Evolutionary conservation across 495 filamentous ascomycete species (phyloP).

Genomic region (Xylaria acuta): DNA sequence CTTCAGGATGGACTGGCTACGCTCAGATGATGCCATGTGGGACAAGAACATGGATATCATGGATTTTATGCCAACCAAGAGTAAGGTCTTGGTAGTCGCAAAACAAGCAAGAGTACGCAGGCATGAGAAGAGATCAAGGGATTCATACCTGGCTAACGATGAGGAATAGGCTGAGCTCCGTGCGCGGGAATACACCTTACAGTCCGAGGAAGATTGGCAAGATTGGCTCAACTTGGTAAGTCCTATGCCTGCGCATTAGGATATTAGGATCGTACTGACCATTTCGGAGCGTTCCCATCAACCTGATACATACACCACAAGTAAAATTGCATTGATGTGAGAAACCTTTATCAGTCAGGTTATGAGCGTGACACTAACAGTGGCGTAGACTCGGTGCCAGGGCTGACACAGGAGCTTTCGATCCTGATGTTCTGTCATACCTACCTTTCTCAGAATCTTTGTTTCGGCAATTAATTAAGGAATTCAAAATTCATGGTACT

Average conservation of each 20-base stretch:
- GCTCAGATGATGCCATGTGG: not conserved
- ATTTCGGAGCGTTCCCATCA: not conserved
- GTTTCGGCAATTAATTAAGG: not conserved
- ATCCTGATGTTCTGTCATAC: not conserved
- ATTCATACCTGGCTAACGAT: not conserved
- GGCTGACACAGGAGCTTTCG: not conserved
- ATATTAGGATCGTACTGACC: not conserved
- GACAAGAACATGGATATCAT: conserved; percentile 10
- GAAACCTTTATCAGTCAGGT: not conserved
- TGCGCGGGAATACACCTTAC: not conserved
- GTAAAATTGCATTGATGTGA: not conserved
- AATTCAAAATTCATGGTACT: conserved; percentile 5
- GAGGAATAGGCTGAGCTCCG: not conserved
- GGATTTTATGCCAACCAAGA: not conserved
- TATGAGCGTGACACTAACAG: not conserved
- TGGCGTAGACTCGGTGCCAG: not conserved
- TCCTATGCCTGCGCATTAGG: not conserved
- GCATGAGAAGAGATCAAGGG: not conserved
- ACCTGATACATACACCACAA: not conserved
- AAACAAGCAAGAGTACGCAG: not conserved
- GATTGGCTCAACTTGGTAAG: not conserved
- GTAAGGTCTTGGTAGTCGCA: not conserved
- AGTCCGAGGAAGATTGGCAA: conserved; percentile 10
- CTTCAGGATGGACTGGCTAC: conserved; percentile 4
- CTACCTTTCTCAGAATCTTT: not conserved